Percentiles rank a stretch among this genome's conserved stretches.
Evolutionary conservation across 352 stramenopile species (phyloP).

Genomic region (Pythium graminicola): DNA sequence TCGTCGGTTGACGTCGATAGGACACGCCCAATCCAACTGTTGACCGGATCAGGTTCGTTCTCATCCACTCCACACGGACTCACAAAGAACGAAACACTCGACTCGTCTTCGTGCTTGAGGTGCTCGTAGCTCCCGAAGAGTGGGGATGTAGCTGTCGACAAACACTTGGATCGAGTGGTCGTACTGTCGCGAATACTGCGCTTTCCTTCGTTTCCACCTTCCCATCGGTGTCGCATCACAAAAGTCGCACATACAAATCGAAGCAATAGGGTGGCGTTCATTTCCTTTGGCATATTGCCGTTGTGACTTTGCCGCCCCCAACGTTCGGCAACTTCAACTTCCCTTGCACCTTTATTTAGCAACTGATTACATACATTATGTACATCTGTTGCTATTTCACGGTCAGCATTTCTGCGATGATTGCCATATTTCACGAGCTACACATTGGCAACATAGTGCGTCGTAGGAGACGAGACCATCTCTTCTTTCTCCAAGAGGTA

Average conservation of each 20-base stretch:
- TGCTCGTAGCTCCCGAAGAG: not conserved
- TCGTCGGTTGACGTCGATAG: no score
- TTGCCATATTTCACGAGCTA: no score
- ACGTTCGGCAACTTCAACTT: no score
- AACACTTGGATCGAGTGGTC: not conserved
- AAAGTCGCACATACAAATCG: conserved; percentile 32
- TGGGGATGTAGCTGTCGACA: not conserved
- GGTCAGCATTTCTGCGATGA: no score
- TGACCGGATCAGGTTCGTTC: not conserved
- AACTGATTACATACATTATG: no score
- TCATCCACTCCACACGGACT: not conserved
- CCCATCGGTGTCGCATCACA: conserved; percentile 25
- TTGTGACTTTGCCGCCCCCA: no score
- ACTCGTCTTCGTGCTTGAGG: not conserved
- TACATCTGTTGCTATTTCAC: no score
- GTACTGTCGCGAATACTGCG: not conserved
- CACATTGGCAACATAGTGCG: no score
- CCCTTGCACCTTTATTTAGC: no score
- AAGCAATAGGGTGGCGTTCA: conserved; percentile 17
- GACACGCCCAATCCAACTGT: not conserved
- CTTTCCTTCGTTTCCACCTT: not conserved
- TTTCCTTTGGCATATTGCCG: no score
- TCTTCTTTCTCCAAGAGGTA: no score
- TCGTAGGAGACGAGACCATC: no score
- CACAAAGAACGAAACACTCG: not conserved